A percentile compares a stretch with the other conserved stretches of the same genome.
These are phyloP conservation scores for Tylopilus subfusipes DNA, from an alignment of 768 basidiomycete species.

Conservation along the genomic window DNA sequence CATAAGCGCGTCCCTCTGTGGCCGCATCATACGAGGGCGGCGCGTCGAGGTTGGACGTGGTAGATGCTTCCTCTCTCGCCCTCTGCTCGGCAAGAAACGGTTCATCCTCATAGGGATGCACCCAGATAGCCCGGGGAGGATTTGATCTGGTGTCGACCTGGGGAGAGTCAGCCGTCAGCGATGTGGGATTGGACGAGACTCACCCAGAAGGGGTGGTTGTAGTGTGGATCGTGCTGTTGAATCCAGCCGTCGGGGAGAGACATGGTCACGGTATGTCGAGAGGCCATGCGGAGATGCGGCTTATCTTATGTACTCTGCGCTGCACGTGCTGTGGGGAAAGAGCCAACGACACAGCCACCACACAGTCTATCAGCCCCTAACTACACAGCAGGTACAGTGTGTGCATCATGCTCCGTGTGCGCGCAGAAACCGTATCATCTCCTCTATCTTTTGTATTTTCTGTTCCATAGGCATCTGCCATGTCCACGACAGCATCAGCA, in stretches of 20 bases:
- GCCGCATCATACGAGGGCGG: constrained; percentile 29
- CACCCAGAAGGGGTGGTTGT: constrained; percentile 51
- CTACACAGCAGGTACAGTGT: neutral
- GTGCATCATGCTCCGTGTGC: neutral
- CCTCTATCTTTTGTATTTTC: constrained; percentile 50
- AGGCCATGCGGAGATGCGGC: neutral
- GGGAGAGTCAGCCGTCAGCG: neutral
- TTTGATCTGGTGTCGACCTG: constrained; percentile 62
- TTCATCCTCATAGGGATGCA: constrained; percentile 69
- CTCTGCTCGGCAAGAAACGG: constrained; percentile 52
- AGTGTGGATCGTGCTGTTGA: constrained; percentile 40
- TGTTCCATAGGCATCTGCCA: constrained; percentile 54
- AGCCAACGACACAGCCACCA: constrained; percentile 3
- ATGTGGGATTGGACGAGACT: neutral
- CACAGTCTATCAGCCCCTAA: neutral
- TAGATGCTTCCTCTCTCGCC: constrained; percentile 31
- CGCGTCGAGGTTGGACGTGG: constrained; percentile 1
- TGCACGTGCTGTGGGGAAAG: constrained; percentile 16
- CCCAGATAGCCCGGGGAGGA: constrained; percentile 69
- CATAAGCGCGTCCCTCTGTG: constrained; percentile 31
- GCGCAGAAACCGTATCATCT: constrained; percentile 42
- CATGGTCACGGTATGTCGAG: constrained; percentile 10
- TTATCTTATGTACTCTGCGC: neutral
- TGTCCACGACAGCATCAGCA: neutral
- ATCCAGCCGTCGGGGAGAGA: constrained; percentile 59